These are phyloP conservation scores for Quercus lobata DNA, from an alignment of 331 rosid genomes.

Conservation along the genomic window DNA sequence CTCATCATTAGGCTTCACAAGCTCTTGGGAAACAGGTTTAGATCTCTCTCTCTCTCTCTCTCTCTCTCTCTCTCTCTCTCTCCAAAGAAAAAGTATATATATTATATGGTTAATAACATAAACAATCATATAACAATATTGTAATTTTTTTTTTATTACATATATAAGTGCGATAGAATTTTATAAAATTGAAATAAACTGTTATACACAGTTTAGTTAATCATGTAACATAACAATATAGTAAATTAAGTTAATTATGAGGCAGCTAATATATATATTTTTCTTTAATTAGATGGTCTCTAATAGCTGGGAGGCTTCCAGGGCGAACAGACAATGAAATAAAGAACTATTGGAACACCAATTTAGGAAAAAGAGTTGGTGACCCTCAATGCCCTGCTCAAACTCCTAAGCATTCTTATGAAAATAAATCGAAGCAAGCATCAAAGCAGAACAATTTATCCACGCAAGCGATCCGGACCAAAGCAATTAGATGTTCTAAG, in stretches of 20 bases:
- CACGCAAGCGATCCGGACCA: constrained; percentile 35
- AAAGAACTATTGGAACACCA: constrained; percentile 76
- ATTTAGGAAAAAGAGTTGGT: constrained; percentile 45
- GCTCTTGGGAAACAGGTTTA: constrained; percentile 68
- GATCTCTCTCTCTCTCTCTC: no score
- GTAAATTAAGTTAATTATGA: background rate
- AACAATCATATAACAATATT: no score
- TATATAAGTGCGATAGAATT: no score
- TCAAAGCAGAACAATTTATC: no score
- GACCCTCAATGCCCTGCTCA: background rate
- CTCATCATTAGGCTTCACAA: constrained; percentile 76
- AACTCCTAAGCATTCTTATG: background rate
- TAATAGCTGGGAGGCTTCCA: constrained; percentile 81
- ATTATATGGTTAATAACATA: no score
- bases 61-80: background rate
- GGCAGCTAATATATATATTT: background rate
- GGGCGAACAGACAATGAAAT: constrained; percentile 98
- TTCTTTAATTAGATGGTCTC: constrained; percentile 47
- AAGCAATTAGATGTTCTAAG: constrained; percentile 49
- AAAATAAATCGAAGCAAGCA: background rate
- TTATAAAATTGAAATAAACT: no score
- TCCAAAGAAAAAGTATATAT: no score
- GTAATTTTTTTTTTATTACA: no score
- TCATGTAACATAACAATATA: background rate
- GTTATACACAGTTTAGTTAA: no score